Conservation (phyloP, 441 rosid genomes). For the Metrosideros polymorpha region DNA sequence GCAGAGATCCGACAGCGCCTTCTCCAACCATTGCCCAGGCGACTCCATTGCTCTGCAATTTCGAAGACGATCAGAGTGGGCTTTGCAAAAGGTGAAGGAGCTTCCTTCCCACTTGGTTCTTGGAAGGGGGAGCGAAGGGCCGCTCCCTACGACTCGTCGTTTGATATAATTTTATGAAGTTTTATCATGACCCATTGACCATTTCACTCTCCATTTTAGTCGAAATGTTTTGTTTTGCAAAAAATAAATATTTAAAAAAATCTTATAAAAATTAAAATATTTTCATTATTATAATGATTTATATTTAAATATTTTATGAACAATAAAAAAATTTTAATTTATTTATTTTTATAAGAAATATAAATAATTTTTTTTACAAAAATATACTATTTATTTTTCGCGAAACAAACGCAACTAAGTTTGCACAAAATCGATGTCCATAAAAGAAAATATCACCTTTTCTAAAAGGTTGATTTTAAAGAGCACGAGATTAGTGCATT, state of each 20-base stretch:
- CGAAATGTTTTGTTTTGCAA: no score
- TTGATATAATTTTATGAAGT: background rate
- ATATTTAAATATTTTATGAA: no score
- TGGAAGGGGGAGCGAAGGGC: background rate
- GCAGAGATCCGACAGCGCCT: slow-evolving; percentile 66
- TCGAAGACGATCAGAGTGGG: background rate
- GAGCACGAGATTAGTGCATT: background rate
- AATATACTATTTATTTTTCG: no score
- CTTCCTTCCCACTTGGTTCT: background rate
- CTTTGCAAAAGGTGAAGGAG: no score
- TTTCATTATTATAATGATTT: no score
- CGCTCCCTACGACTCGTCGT: background rate
- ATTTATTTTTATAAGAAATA: no score
- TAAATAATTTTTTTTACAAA: no score
- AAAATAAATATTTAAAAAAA: no score
- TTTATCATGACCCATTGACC: background rate
- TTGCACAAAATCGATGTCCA: background rate
- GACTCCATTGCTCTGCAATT: slow-evolving; percentile 34
- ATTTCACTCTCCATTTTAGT: no score
- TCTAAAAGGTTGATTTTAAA: background rate
- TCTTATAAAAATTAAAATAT: no score
- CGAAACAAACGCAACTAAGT: no score
- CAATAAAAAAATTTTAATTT: no score
- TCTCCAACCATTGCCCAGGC: slow-evolving; percentile 72
- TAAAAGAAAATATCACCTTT: background rate